Percentiles rank a stretch among this genome's conserved stretches.
These are phyloP conservation scores for Discostella stelligeroides DNA, from an alignment of 108 stramenopile genomes.

Conservation along the genomic window DNA sequence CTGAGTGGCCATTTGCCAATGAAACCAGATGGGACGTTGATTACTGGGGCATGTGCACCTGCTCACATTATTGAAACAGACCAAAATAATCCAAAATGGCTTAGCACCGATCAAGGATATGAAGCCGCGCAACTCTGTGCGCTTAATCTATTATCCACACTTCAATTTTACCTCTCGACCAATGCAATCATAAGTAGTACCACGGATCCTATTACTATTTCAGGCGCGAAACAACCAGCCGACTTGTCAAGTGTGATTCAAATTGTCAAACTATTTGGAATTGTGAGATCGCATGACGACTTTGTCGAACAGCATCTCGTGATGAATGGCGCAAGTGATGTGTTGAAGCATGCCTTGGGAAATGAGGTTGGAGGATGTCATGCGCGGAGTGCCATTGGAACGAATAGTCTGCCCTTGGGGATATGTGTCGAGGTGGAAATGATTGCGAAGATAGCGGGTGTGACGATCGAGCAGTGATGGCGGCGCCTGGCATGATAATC, in stretches of 20 bases:
- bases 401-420: constrained; percentile 43
- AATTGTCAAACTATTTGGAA: constrained; percentile 48
- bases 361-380: constrained; percentile 46
- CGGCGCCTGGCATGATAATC: too few relatives aligned
- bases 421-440: constrained; percentile 51
- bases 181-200: constrained; percentile 21
- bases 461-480: background rate
- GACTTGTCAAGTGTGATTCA: constrained; percentile 40
- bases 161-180: constrained; percentile 37
- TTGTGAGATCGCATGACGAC: constrained; percentile 41
- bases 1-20: constrained; percentile 56
- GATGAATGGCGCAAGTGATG: constrained; percentile 50
- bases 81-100: constrained; percentile 2
- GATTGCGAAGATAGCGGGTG: constrained; percentile 34
- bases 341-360: constrained; percentile 39
- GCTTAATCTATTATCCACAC: constrained; percentile 56
- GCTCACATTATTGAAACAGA: constrained; percentile 45
- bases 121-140: constrained; percentile 58
- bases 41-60: constrained; percentile 50
- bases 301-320: constrained; percentile 48
- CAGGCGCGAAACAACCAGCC: constrained; percentile 11
- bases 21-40: constrained; percentile 48
- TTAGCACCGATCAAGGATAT: constrained; percentile 57
- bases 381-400: constrained; percentile 53
- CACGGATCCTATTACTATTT: constrained; percentile 1